These are phyloP conservation scores for Schizonepeta tenuifolia DNA, from an alignment of 257 asterid species.

Conservation along the genomic window DNA sequence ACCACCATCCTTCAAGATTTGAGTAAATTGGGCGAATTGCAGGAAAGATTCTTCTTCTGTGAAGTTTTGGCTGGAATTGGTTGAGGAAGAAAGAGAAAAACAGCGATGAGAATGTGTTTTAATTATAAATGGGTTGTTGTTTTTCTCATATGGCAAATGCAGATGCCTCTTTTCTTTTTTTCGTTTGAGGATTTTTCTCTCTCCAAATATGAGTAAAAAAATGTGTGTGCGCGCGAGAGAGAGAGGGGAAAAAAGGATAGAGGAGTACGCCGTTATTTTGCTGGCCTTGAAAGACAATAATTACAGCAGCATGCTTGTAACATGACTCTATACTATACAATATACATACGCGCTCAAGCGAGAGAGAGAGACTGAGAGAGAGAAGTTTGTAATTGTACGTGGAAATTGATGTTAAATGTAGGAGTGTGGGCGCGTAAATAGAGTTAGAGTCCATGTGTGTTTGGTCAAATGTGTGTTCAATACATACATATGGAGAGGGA, in stretches of 20 bases:
- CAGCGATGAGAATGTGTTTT: slow-evolving; percentile 7
- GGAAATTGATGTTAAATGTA: slow-evolving; percentile 28
- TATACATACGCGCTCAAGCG: too few relatives aligned
- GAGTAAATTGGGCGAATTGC: too few relatives aligned
- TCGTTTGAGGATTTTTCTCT: background rate
- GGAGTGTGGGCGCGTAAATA: slow-evolving; percentile 10
- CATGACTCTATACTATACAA: too few relatives aligned
- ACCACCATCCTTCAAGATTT: slow-evolving; percentile 67
- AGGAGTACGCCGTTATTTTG: slow-evolving; percentile 48
- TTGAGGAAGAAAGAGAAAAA: background rate
- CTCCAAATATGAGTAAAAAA: slow-evolving; percentile 28
- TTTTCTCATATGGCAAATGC: slow-evolving; percentile 30
- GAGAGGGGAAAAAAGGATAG: background rate
- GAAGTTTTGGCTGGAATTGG: background rate
- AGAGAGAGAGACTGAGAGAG: too few relatives aligned
- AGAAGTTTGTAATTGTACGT: too few relatives aligned
- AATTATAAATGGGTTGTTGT: background rate
- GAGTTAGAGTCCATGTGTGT: too few relatives aligned
- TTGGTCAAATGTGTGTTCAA: slow-evolving; percentile 10
- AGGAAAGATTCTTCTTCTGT: background rate
- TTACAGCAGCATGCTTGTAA: slow-evolving; percentile 32
- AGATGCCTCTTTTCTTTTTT: slow-evolving; percentile 15
- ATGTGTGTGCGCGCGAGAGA: slow-evolving; percentile 25
- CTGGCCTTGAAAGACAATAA: slow-evolving; percentile 41
- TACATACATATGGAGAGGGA: too few relatives aligned